Evolutionary conservation across 2,329 filamentous ascomycete species (phyloP), one percentile per base, ranked within the genome.

Genomic region (Aulographum hederae): DNA sequence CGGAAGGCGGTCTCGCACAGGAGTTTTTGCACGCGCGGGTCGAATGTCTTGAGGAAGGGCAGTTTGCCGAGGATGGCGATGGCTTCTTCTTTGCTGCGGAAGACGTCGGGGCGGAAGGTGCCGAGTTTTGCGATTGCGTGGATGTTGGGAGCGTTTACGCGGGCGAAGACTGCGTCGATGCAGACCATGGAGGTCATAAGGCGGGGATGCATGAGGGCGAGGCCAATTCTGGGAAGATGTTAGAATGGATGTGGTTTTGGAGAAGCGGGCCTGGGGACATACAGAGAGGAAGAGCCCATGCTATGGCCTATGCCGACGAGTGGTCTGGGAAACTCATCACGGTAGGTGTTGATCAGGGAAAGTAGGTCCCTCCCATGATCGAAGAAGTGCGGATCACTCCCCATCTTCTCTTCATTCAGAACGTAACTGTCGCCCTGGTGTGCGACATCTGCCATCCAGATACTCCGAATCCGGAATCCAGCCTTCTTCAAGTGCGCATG

Each of bases 371-470:
- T 72, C 28, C 79, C 59, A 50, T 89, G 74, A 54, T 95, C 86
- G 39, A 74, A 65, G 84, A 85, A 95, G 43, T 70, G 73, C 21
- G 84, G 82, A 51, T 95, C 85, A 50, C 93, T 79, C 34, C 85
- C 86, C 2, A 92, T 57, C 8, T 65, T 60, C 26, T 63, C 49
- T 52, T 85, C 77, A 50, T 94, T 95, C 27, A 91, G 47, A 8
- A 80, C 58, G 25, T 76, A 72, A 47, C 79, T 91, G 44, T 70
- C 62, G 21, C 85, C 85, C 57, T 94, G 80, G 48, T 82, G 75
- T 18, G 80, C 73, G n/a, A 78, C 70, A 55, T 95, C 86, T 38
- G 81, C 74, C 43, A 93, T 89, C 78, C 80, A 93, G 42, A 95
- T 85, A 38, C 69, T 63, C 35, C 81, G 69, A 43, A 95, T 80